These are phyloP conservation scores for Leccinum incarnatum DNA, from an alignment of 768 basidiomycete species.

Conservation along the genomic window DNA sequence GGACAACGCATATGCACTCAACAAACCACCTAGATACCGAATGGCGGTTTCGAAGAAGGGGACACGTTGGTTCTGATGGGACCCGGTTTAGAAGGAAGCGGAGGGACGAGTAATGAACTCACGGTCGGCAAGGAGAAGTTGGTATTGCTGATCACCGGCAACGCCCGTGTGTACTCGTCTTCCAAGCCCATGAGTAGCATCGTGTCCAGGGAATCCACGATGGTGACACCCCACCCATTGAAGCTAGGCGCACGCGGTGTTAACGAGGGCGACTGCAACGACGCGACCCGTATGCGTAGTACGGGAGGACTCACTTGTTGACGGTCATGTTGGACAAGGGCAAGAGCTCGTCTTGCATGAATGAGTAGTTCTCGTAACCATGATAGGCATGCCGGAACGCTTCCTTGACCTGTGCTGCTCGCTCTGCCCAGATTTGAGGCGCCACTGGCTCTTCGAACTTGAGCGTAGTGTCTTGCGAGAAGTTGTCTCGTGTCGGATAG, in stretches of 20 bases:
- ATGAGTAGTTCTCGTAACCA: conserved; percentile 60
- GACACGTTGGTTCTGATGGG: conserved; percentile 25
- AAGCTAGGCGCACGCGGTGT: not conserved
- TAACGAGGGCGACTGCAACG: not conserved
- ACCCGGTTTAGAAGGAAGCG: conserved; percentile 1
- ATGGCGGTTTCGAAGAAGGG: conserved; percentile 86
- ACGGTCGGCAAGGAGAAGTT: conserved; percentile 50
- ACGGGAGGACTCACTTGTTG: conserved; percentile 47
- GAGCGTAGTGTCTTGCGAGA: not conserved
- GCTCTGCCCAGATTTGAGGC: conserved; percentile 44
- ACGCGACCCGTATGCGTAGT: not conserved
- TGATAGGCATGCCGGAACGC: conserved; percentile 68
- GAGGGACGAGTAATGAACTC: conserved; percentile 8
- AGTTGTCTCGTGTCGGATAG: conserved; percentile 7
- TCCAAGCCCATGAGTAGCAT: conserved; percentile 78
- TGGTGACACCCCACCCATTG: conserved; percentile 76
- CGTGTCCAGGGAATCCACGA: conserved; percentile 81
- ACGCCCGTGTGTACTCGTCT: conserved; percentile 64
- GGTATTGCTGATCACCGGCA: conserved; percentile 47
- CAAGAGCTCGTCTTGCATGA: conserved; percentile 59
- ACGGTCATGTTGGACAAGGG: conserved; percentile 46
- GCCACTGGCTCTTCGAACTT: conserved; percentile 7
- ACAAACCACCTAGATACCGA: conserved; percentile 82
- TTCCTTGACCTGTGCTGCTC: conserved; percentile 56
- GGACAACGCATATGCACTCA: conserved; percentile 78